Evolutionary conservation across 768 basidiomycete species (phyloP), one percentile per base, ranked within the genome.

Genomic region (Amanita inopinata): DNA sequence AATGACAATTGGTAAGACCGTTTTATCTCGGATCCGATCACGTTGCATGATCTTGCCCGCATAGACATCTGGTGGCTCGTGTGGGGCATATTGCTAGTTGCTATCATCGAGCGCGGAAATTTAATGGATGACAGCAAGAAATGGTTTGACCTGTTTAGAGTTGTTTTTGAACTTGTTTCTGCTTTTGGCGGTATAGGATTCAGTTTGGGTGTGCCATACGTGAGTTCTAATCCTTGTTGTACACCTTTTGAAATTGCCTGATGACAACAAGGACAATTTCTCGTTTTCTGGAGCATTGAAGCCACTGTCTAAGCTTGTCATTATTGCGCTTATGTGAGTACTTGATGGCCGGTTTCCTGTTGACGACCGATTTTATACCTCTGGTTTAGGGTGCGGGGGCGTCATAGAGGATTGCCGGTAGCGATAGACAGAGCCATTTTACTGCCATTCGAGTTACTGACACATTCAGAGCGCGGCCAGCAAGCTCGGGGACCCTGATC

Each of bases 31-130:
- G 15, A 5, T 4, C 14, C 20, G n/a, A n/a, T 11, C 31, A 27
- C 4, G 23, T 6, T 20, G 28, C 12, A 14, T 12, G n/a, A 41
- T 11, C 12, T 9, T 36, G 10, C 17, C 8, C 14, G 10, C 11
- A 28, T 69, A 68, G 83, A 87, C 55, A 78, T 86, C 38, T 87
- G 85, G 85, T 86, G 83, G 83, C 69, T 89, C 5, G 79, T 76
- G 0, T 76, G 77, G 59, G 83, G 72, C 1, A 69, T 90, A 2
- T 83, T 84, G 61, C 51, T 82, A 10, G 65, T 88, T 32, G 76
- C 80, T 34, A 78, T 88, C 42, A 73, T 86, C 28, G 85, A 87
- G 61, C 66, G 74, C 3, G 71, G 65, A 6, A 69, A 71, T 32
- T 57, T 83, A 33, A 64, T 75, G 57, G 66, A 83, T 40, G 61